A percentile compares a stretch with the other conserved stretches of the same genome.
Evolutionary conservation across 352 stramenopile genomes (phyloP).

Genomic region (Thraustochytrium sp.): DNA sequence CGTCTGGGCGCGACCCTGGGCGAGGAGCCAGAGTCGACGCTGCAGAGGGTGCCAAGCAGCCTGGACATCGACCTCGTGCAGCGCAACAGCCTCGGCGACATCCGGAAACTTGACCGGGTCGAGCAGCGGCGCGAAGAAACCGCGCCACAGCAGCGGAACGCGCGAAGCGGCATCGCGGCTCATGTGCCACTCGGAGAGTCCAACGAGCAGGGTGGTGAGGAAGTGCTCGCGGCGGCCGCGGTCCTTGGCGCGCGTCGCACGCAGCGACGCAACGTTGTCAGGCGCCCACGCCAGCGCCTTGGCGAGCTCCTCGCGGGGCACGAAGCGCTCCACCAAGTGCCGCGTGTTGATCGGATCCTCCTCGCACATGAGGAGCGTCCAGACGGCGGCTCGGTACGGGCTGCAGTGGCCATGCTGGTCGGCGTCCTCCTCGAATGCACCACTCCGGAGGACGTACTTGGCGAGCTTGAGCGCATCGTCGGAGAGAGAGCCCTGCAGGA

Average conservation of each 20-base stretch:
- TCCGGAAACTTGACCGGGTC: slow-evolving; percentile 16
- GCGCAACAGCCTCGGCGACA: slow-evolving; percentile 15
- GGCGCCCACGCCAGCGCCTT: slow-evolving; percentile 31
- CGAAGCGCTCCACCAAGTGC: not conserved
- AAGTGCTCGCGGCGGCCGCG: not conserved
- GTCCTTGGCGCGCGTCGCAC: slow-evolving; percentile 34
- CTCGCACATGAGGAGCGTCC: slow-evolving; percentile 35
- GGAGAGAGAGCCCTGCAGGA: slow-evolving; percentile 15
- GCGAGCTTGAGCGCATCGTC: slow-evolving; percentile 35
- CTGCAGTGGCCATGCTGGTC: slow-evolving; percentile 24
- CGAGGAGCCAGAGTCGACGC: slow-evolving; percentile 17
- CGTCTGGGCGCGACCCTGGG: slow-evolving; percentile 20
- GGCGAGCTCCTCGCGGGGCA: slow-evolving; percentile 10
- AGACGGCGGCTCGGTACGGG: slow-evolving; percentile 10
- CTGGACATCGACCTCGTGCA: slow-evolving; percentile 1
- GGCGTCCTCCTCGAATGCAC: slow-evolving; percentile 16
- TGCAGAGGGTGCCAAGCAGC: not conserved
- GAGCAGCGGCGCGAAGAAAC: slow-evolving; percentile 23
- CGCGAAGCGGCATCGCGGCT: not conserved
- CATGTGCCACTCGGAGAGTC: slow-evolving; percentile 24
- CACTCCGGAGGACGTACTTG: slow-evolving; percentile 24
- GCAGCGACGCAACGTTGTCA: slow-evolving; percentile 19
- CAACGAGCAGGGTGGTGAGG: not conserved
- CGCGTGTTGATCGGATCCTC: slow-evolving; percentile 7
- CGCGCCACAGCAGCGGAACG: not conserved